Evolutionary conservation across 2,329 filamentous ascomycete genomes (phyloP).

Genomic region (Hypoxylon sp.): DNA sequence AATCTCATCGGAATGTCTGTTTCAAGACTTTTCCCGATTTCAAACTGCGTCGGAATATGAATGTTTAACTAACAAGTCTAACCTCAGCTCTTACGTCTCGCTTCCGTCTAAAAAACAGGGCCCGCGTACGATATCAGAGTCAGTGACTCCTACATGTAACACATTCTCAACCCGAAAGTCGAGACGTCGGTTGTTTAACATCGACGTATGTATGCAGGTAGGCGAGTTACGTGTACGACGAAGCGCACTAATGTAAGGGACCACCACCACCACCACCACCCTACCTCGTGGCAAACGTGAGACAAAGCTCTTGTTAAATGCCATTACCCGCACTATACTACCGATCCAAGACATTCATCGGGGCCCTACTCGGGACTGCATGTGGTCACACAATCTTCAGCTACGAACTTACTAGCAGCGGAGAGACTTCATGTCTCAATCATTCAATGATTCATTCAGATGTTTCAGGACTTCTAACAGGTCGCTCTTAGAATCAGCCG

Average conservation of each 20-base stretch:
- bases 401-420: constrained; percentile 4
- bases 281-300: constrained; percentile 26
- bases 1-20: background rate
- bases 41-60: background rate
- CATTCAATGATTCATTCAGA: constrained; percentile 9
- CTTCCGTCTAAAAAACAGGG: constrained; percentile 12
- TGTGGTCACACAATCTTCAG: constrained; percentile 19
- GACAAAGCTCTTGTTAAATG: constrained; percentile 8
- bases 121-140: constrained; percentile 7
- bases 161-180: constrained; percentile 20
- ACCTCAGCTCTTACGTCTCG: constrained; percentile 28
- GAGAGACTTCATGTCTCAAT: constrained; percentile 17
- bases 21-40: background rate
- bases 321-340: constrained; percentile 9
- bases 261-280: too few relatives aligned
- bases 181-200: constrained; percentile 22
- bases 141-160: constrained; percentile 5
- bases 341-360: constrained; percentile 22
- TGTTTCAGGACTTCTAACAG: constrained; percentile 13
- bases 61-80: constrained; percentile 11
- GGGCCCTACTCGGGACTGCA: constrained; percentile 12
- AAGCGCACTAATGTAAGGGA: background rate
- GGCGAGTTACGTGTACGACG: constrained; percentile 11
- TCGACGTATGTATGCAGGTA: constrained; percentile 5
- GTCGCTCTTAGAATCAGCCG: background rate